phyloP scores from a whole-genome alignment of 73 alveolate species.

The Symbiodinium natans region DNA sequence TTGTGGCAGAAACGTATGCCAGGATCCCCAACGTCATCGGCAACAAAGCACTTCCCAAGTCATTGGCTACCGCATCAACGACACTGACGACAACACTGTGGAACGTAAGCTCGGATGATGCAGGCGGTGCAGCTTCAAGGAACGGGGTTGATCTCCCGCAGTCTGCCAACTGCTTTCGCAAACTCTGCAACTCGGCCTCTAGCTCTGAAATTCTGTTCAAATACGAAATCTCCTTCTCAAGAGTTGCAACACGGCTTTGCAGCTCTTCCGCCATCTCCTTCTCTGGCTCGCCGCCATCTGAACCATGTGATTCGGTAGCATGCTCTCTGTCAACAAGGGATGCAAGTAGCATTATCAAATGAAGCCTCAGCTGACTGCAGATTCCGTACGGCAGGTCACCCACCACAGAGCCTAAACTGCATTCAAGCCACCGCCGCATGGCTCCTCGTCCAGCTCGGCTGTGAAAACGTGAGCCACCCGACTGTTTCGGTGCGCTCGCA shows the following conservation, averaged over 20 bases:
- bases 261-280: background rate
- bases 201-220: background rate
- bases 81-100: background rate
- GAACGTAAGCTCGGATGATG: background rate
- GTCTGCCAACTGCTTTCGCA: slow-evolving; percentile 12
- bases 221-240: background rate
- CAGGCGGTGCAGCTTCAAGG: background rate
- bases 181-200: background rate
- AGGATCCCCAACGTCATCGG: slow-evolving; percentile 3
- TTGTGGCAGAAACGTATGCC: background rate
- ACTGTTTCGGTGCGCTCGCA: too few relatives aligned
- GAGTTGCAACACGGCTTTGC: background rate
- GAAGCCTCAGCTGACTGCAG: background rate
- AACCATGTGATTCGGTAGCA: background rate
- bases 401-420: too few relatives aligned
- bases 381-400: too few relatives aligned
- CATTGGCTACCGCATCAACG: background rate
- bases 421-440: background rate
- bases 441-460: background rate
- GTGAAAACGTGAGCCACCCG: too few relatives aligned
- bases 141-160: background rate
- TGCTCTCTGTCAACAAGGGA: background rate
- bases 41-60: background rate
- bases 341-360: background rate
- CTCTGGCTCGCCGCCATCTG: background rate